Conservation (phyloP, 2,329 filamentous ascomycete species). For the Zalaria obscura region DNA sequence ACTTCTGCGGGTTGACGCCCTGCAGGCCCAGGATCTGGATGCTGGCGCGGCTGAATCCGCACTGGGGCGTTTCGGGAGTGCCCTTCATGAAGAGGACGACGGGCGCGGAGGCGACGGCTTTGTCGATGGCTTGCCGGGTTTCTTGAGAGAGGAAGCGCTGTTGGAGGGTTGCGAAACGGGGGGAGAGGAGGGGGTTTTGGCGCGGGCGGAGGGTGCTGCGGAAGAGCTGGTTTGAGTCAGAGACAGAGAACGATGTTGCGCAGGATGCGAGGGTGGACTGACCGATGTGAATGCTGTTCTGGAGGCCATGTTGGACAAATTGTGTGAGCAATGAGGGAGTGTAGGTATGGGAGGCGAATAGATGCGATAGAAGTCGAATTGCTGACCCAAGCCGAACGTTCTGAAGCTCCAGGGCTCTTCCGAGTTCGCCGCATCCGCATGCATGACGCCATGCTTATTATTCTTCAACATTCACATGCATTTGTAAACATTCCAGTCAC, state of each 20-base stretch:
- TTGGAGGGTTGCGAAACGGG: slow-evolving; percentile 31
- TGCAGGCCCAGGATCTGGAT: slow-evolving; percentile 93
- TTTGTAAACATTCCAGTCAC: too few relatives aligned
- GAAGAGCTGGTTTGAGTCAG: slow-evolving; percentile 24
- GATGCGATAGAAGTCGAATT: too few relatives aligned
- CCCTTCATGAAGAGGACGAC: slow-evolving; percentile 99
- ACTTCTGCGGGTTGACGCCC: slow-evolving; percentile 88
- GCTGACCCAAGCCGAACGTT: too few relatives aligned
- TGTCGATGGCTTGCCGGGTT: slow-evolving; percentile 73
- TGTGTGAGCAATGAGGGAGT: too few relatives aligned
- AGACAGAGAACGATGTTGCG: neutral
- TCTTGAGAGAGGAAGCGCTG: slow-evolving; percentile 65
- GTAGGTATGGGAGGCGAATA: too few relatives aligned
- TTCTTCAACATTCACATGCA: too few relatives aligned
- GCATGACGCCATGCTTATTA: too few relatives aligned
- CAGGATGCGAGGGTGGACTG: neutral
- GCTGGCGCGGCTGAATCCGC: slow-evolving; percentile 86
- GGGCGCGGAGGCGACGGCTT: slow-evolving; percentile 72
- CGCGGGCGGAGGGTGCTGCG: slow-evolving; percentile 30
- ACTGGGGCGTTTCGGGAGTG: slow-evolving; percentile 88
- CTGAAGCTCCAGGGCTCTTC: too few relatives aligned
- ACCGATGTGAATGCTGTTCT: slow-evolving; percentile 1
- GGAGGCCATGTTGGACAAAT: neutral
- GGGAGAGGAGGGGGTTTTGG: slow-evolving; percentile 23
- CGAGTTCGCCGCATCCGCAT: too few relatives aligned